Conservation (phyloP, 768 basidiomycete species). For the Lactarius deliciosus region DNA sequence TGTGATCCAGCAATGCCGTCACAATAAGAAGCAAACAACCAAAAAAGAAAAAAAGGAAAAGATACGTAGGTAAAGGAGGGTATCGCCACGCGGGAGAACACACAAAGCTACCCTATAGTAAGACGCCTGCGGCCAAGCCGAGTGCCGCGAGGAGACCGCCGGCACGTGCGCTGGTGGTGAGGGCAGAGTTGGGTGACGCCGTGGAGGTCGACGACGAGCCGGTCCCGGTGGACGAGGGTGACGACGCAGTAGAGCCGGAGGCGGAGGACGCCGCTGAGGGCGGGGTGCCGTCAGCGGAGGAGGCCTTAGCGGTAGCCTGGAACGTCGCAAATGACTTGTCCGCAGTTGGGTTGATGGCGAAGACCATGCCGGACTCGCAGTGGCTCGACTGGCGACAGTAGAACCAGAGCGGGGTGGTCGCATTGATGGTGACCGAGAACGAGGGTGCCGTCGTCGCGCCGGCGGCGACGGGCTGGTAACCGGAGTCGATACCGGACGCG, state of each 20-base stretch:
- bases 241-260: too few relatives aligned
- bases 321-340: constrained; percentile 33
- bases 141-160: constrained; percentile 24
- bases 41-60: neutral
- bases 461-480: constrained; percentile 34
- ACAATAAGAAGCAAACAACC: neutral
- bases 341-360: constrained; percentile 35
- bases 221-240: neutral
- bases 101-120: constrained; percentile 16
- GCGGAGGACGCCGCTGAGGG: neutral
- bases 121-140: constrained; percentile 26
- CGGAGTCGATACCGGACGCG: constrained; percentile 33
- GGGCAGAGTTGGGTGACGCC: constrained; percentile 1
- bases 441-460: constrained; percentile 17
- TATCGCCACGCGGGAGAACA: neutral
- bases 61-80: neutral
- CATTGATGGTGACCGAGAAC: constrained; percentile 29
- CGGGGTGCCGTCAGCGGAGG: constrained; percentile 16
- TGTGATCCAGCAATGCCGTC: constrained; percentile 8
- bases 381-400: constrained; percentile 35
- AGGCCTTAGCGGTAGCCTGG: constrained; percentile 29
- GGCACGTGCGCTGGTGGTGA: neutral
- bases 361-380: constrained; percentile 36
- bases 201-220: neutral
- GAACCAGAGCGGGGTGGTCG: constrained; percentile 36